A percentile compares a stretch with the other conserved stretches of the same genome.
These are phyloP conservation scores for Brassica cretica DNA, from an alignment of 345 rosid species.

Conservation along the genomic window DNA sequence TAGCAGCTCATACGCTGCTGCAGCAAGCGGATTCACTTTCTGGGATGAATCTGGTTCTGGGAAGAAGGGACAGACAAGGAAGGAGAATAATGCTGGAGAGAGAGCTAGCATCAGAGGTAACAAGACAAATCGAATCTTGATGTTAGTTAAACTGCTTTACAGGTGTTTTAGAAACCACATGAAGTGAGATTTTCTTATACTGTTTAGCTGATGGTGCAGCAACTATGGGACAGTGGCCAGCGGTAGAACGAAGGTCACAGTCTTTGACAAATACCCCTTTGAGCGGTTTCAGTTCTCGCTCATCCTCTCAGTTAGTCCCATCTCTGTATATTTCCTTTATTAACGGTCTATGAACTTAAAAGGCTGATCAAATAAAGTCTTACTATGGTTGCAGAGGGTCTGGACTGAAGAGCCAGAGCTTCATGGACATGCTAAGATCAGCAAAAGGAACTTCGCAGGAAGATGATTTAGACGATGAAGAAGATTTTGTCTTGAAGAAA, in stretches of 20 bases:
- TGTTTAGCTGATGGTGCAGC: constrained; percentile 47
- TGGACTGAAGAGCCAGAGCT: constrained; percentile 70
- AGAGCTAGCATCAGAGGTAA: constrained; percentile 41
- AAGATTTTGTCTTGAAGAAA: constrained; percentile 66
- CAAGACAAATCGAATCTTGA: neutral
- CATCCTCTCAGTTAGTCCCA: constrained; percentile 68
- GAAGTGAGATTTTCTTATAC: neutral
- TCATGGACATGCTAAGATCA: constrained; percentile 85
- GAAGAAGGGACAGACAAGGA: constrained; percentile 94
- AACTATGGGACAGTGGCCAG: constrained; percentile 54
- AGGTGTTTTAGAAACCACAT: neutral
- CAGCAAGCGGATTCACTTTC: constrained; percentile 64
- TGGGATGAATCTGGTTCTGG: constrained; percentile 75
- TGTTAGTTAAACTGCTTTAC: neutral
- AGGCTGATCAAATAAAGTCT: constrained; percentile 14
- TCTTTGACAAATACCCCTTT: constrained; percentile 58
- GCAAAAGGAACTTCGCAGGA: constrained; percentile 64
- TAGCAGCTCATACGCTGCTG: constrained; percentile 69
- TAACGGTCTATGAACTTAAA: neutral
- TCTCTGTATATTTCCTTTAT: constrained; percentile 5
- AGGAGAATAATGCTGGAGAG: constrained; percentile 65
- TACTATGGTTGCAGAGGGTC: constrained; percentile 51
- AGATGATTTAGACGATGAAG: constrained; percentile 74
- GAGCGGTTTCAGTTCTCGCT: constrained; percentile 65
- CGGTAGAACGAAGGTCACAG: constrained; percentile 56